Conservation (phyloP, 768 basidiomycete genomes). For the Tulasnella sp. region DNA sequence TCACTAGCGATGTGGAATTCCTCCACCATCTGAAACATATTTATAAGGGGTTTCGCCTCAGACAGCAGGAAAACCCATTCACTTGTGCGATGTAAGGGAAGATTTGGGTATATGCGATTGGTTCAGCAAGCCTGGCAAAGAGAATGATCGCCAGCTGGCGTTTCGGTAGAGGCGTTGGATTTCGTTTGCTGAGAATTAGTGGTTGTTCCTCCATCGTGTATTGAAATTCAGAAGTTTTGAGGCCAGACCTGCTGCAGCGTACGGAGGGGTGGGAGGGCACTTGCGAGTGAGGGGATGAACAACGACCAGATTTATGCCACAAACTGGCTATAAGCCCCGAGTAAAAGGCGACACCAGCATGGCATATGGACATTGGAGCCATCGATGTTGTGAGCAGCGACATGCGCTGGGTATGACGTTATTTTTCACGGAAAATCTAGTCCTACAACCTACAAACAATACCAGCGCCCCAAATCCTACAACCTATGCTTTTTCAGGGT, state of each 20-base stretch:
- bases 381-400: not conserved
- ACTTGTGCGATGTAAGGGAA: constrained; percentile 28
- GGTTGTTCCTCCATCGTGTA: not conserved
- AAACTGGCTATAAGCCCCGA: no score
- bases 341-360: not conserved
- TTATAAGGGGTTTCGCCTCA: not conserved
- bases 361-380: not conserved
- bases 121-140: constrained; percentile 29
- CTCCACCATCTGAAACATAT: constrained; percentile 25
- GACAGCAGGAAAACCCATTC: not conserved
- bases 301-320: no score
- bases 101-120: constrained; percentile 27
- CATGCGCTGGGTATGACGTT: no score
- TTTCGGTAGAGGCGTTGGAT: constrained; percentile 29
- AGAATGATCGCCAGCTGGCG: constrained; percentile 26
- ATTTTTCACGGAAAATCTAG: no score
- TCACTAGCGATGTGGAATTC: constrained; percentile 26
- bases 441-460: no score
- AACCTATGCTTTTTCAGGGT: no score
- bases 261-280: not conserved
- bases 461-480: no score
- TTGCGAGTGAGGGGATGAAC: no score
- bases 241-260: not conserved
- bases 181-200: not conserved
- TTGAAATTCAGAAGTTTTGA: not conserved